Percentiles rank a stretch among this genome's conserved stretches.
These are phyloP conservation scores for Logfia minima DNA, from an alignment of 129 eudicot genomes.

Conservation along the genomic window DNA sequence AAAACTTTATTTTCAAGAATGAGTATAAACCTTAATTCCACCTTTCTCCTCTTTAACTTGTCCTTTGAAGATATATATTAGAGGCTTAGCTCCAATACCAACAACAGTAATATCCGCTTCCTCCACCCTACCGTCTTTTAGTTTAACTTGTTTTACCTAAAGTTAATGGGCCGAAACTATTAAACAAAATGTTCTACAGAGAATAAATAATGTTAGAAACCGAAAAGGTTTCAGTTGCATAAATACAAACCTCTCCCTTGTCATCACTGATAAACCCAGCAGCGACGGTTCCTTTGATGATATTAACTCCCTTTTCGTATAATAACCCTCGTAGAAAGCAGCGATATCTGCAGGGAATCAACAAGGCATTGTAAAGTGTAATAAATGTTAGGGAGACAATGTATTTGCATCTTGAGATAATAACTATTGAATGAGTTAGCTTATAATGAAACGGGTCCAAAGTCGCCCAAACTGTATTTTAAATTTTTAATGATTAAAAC, in stretches of 20 bases:
- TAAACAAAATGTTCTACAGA: not conserved
- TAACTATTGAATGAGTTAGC: not conserved
- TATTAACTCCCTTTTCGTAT: slow-evolving; percentile 58
- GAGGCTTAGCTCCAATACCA: slow-evolving; percentile 82
- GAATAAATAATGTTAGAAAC: not conserved
- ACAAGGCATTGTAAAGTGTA: slow-evolving; percentile 65
- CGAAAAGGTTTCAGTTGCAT: not conserved
- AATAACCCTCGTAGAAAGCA: slow-evolving; percentile 71
- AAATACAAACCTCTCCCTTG: slow-evolving; percentile 51
- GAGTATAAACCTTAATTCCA: slow-evolving; percentile 67
- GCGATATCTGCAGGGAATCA: slow-evolving; percentile 78
- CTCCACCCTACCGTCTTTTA: slow-evolving; percentile 64
- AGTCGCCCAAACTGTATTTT: not conserved
- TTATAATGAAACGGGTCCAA: not conserved
- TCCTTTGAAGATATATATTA: slow-evolving; percentile 56
- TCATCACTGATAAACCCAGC: slow-evolving; percentile 52
- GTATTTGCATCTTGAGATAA: not conserved
- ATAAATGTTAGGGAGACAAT: not conserved
- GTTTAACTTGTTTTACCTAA: slow-evolving; percentile 70
- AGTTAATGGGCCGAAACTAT: not conserved
- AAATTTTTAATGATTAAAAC: not conserved
- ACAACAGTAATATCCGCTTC: slow-evolving; percentile 81
- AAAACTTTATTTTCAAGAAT: not conserved
- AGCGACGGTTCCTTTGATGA: slow-evolving; percentile 79
- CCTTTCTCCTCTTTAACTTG: slow-evolving; percentile 84